These are phyloP conservation scores for Yamadazyma sp. DNA, from an alignment of 1,139 yeast species.

Conservation along the genomic window DNA sequence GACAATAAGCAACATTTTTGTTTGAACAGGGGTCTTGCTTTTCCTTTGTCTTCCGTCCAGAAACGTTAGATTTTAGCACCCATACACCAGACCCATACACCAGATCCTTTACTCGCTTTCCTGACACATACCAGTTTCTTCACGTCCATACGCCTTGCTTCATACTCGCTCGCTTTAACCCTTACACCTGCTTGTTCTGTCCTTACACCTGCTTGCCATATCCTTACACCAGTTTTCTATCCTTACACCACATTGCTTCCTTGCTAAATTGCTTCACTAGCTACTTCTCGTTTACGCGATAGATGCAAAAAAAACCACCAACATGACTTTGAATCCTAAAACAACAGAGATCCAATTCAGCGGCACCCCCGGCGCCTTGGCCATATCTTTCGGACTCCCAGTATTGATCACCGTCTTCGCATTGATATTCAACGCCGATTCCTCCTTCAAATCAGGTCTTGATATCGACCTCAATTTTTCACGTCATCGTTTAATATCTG, in stretches of 20 bases:
- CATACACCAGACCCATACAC: too few relatives aligned
- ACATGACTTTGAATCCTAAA: conserved; percentile 57
- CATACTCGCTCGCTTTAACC: background rate
- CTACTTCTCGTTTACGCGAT: background rate
- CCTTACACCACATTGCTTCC: background rate
- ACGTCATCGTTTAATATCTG: conserved; percentile 12
- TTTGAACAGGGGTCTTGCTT: too few relatives aligned
- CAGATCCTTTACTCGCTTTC: too few relatives aligned
- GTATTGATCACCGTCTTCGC: conserved; percentile 57
- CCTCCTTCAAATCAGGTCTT: conserved; percentile 53
- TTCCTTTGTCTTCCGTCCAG: too few relatives aligned
- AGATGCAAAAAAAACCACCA: conserved; percentile 1
- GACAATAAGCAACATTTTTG: too few relatives aligned
- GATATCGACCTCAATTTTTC: conserved; percentile 33
- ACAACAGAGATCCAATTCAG: conserved; percentile 73
- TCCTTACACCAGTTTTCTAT: too few relatives aligned
- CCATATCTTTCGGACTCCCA: conserved; percentile 70
- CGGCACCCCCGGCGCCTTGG: conserved; percentile 74
- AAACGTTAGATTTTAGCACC: too few relatives aligned
- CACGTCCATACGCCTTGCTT: too few relatives aligned
- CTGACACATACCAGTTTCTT: too few relatives aligned
- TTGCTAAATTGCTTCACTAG: too few relatives aligned
- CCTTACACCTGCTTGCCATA: too few relatives aligned
- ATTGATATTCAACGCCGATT: conserved; percentile 50
- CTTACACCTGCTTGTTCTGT: background rate